phyloP scores from a whole-genome alignment of 176 grass and related monocot species.

The Triticum turgidum region DNA sequence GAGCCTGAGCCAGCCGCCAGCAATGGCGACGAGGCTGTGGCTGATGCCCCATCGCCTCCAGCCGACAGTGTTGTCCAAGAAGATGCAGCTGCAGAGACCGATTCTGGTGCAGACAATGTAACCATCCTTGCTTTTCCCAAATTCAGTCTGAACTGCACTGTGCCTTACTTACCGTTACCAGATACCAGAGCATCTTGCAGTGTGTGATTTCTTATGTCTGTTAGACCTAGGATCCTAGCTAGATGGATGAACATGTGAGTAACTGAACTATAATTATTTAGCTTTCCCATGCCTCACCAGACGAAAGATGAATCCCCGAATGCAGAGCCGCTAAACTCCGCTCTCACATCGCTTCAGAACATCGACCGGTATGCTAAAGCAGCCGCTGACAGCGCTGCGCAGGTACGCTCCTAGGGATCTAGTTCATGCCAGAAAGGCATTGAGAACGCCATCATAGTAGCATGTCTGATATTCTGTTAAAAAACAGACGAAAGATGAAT shows the following conservation, averaged over 20 bases:
- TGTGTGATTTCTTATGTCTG: not conserved
- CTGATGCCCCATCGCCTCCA: conserved; percentile 29
- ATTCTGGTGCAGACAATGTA: conserved; percentile 55
- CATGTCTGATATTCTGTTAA: conserved; percentile 42
- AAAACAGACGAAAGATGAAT: conserved; percentile 65
- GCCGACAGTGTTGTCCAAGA: conserved; percentile 29
- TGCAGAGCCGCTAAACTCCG: conserved; percentile 42
- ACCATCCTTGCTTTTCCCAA: not conserved
- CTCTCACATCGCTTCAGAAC: conserved; percentile 20
- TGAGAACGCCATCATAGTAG: not conserved
- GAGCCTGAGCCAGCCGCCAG: conserved; percentile 58
- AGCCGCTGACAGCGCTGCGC: conserved; percentile 7
- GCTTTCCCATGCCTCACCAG: conserved; percentile 61
- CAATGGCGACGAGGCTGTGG: conserved; percentile 36
- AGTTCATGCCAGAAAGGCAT: not conserved
- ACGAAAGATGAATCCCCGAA: conserved; percentile 55
- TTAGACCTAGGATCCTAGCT: conserved; percentile 7
- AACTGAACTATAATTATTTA: conserved; percentile 65
- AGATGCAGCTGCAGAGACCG: conserved; percentile 45
- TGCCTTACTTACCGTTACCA: not conserved
- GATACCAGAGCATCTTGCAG: not conserved
- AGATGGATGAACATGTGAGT: conserved; percentile 12
- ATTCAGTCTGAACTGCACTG: not conserved
- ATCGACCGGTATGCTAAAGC: not conserved
- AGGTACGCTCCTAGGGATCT: conserved; percentile 32